Base-by-base conservation (phyloP, 2,329 filamentous ascomycete genomes). In the Pseudogymnoascus verrucosus region DNA sequence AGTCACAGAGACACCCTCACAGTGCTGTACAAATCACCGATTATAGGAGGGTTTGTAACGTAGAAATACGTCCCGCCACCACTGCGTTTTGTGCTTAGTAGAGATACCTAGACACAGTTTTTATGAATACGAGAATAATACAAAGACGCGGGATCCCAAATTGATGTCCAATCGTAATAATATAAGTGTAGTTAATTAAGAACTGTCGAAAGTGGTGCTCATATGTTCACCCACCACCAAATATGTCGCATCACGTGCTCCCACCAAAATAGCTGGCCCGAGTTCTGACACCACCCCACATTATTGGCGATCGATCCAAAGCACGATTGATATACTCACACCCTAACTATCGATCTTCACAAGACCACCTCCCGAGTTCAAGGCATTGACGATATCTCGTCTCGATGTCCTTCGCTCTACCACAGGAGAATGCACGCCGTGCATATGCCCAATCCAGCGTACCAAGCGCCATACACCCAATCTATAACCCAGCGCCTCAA, bases 61-160 rank as follows among this genome's bases (percentile, higher is more conserved):
- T 62, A 44, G 40, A 54, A 28, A 62, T 34, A 62, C 37, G 37
- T 31, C 26, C 37, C 42, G 23, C 61, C 37, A 21, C 36, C 37
- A 21, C 36, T 21, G 28, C 40, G 61, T 47, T 12, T 47, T 39
- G 61, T 39, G 61, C 61, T 34, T 34, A 42, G 36, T 51, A 51
- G 61, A 62, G 61, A 44, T 62, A 51, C 36, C 37, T 62, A 62
- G 61, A 62, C 61, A 34, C 36, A 44, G 21, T 39, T 54, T 44
- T 62, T 62, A 62, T 44, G 61, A 62, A 62, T 47, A 47, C 37
- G 40, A 62, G 42, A 47, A 54, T 62, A 62, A 62, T 62, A 62
- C 37, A 44, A 62, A 36, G 7, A 36, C 16, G 3, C n/a, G 28
- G 12, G 51, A 54, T 57, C 51, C 28, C 28, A 57, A 57, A 3